phyloP scores from a whole-genome alignment of 768 basidiomycete genomes.

The Termitomyces eurrhizus region DNA sequence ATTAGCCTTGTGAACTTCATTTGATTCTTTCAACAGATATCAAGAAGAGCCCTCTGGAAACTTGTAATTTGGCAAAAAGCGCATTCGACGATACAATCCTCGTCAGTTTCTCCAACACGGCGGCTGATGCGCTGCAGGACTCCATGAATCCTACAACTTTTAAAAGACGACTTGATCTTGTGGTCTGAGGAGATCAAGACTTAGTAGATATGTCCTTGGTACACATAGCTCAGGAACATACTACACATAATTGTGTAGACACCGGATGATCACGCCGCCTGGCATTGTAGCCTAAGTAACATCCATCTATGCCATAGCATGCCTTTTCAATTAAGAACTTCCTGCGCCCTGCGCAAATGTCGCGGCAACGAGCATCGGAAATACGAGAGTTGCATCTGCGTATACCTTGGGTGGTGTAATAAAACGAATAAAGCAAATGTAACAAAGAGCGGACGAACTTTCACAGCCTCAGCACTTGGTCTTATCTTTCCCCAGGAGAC shows the following conservation, averaged over 20 bases:
- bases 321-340: neutral
- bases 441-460: slow-evolving; percentile 40
- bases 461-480: slow-evolving; percentile 76
- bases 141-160: slow-evolving; percentile 79
- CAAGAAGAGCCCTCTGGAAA: slow-evolving; percentile 77
- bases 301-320: neutral
- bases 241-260: slow-evolving; percentile 3
- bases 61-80: slow-evolving; percentile 86
- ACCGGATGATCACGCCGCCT: neutral
- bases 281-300: neutral
- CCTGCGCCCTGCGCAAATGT: slow-evolving; percentile 67
- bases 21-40: slow-evolving; percentile 46
- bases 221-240: neutral
- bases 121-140: slow-evolving; percentile 47
- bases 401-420: slow-evolving; percentile 49
- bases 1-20: neutral
- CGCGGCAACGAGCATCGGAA: slow-evolving; percentile 92
- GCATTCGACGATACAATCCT: slow-evolving; percentile 89
- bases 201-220: slow-evolving; percentile 4
- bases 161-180: slow-evolving; percentile 81
- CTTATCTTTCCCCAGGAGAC: slow-evolving; percentile 99
- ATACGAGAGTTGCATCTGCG: slow-evolving; percentile 96
- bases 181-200: slow-evolving; percentile 76
- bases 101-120: slow-evolving; percentile 41
- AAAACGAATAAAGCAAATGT: neutral